Evolutionary conservation across 345 rosid species (phyloP), one percentile per base, ranked within the genome.

Genomic region (Cardiospermum halicacabum): DNA sequence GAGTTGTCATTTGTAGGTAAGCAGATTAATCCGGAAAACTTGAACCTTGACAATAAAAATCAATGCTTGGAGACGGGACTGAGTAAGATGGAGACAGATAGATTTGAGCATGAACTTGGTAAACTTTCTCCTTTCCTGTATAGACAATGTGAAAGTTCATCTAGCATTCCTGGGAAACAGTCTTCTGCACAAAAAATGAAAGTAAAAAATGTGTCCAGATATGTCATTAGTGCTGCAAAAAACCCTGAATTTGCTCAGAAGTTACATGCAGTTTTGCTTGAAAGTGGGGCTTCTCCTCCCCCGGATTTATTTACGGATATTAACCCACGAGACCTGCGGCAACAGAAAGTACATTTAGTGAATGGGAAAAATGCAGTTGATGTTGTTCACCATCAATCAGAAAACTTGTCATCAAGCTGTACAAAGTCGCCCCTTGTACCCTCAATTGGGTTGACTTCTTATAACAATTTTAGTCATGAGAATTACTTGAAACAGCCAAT

Each of bases 231-330:
- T 74, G 98, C 96, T 25, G 89, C 98, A n/a, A 92, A 89, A 80
- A 76, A 92, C 76, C 95, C 96, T 42, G 95, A 87, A 53, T 89
- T 92, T 74, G 95, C 98, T 9, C 91, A 85, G 82, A 89, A 92
- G 72, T 73, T 92, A 63, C 98, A 85, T 66, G 95, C 95, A 54
- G 91, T 92, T 71, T 77, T 87, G 82, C 75, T 82, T 70, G 96
- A 89, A 72, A 87, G 96, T 78, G 98, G 95, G 59, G 92, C 92
- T 66, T 79, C 98, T 25, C 98, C 95, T 65, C 95, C 96, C 37
- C 74, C 89, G 42, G 92, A 85, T 83, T 84, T 92, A 75, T 89
- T 89, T 77, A 58, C 72, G 45, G 86, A 81, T 75, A 74, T 81
- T 43, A 80, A 87, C 60, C 75, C 83, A 39, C 81, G 70, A 39